These are phyloP conservation scores for Ligustrum vulgare DNA, from an alignment of 257 asterid genomes.

Conservation along the genomic window DNA sequence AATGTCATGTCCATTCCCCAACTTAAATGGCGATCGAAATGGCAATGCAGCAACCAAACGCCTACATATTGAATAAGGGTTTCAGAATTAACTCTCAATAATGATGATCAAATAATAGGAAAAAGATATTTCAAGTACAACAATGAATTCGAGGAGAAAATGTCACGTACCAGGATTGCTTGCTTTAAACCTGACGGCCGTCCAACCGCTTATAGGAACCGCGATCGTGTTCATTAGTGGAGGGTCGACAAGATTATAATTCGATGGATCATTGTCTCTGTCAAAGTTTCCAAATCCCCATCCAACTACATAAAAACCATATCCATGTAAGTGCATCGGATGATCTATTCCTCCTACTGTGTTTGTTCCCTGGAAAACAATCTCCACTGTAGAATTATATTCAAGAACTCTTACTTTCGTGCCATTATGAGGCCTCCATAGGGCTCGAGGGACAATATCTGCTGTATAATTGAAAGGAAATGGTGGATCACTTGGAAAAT, in stretches of 20 bases:
- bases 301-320: slow-evolving; percentile 66
- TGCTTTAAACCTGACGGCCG: slow-evolving; percentile 62
- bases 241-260: slow-evolving; percentile 68
- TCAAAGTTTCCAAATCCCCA: slow-evolving; percentile 59
- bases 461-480: slow-evolving; percentile 42
- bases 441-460: slow-evolving; percentile 15
- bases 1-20: slow-evolving; percentile 67
- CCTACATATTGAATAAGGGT: slow-evolving; percentile 27
- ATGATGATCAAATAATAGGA: neutral
- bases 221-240: slow-evolving; percentile 54
- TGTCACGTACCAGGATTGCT: slow-evolving; percentile 57
- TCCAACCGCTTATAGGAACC: slow-evolving; percentile 61
- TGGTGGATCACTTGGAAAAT: slow-evolving; percentile 50
- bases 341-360: slow-evolving; percentile 55
- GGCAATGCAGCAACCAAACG: slow-evolving; percentile 68
- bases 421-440: slow-evolving; percentile 20
- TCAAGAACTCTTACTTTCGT: slow-evolving; percentile 45
- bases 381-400: slow-evolving; percentile 53
- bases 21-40: slow-evolving; percentile 44
- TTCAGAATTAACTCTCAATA: neutral
- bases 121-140: neutral
- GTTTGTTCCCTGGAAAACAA: slow-evolving; percentile 61
- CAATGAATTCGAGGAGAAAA: neutral
- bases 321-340: slow-evolving; percentile 77
- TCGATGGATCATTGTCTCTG: slow-evolving; percentile 36